Evolutionary conservation across 2,329 filamentous ascomycete species (phyloP), one percentile per base, ranked within the genome.

Genomic region (Triangularia verruculosa): DNA sequence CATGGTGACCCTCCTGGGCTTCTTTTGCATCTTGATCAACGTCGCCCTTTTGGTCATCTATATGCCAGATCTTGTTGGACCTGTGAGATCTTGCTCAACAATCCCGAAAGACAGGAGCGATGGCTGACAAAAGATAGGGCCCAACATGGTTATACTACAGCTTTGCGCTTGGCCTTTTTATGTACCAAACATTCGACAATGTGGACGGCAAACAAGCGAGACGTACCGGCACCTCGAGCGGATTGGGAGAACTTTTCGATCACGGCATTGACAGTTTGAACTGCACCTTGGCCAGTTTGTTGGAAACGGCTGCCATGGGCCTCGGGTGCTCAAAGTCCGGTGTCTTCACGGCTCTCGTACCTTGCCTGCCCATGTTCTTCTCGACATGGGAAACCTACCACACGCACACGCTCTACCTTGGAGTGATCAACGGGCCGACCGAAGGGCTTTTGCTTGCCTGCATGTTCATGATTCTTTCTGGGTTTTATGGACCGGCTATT

Each of bases 361-460:
- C 95, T 1, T 96, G 93, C 71, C 80, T 99, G 53, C 92, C 95
- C 65, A 99, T 99, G 95, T 99, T 97, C 82, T 97, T 99, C 79
- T 97, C 94, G 2, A 99, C 95, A 1, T 99, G 95, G 95, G 95
- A 99, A 79, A 99, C 95, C 0, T 99, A 97, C 76, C 95, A 99
- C 78, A 97, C 95, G 4, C 95, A 99, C 76, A 98, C 95, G 0
- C 82, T 99, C 5, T 99, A 97, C 77, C 87, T 99, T 12, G 95
- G 95, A 61, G 92, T 94, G 75, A 90, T 99, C 85, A 99, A 99
- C 76, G 95, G 95, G 0, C 95, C 95, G 1, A 99, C 95, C 32
- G 95, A 99, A 80, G 95, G 95, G 20, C 82, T 99, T 32, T 88
- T 98, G 59, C 89, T 99, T 67, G 95, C 93, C 25, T 93, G 92